These are phyloP conservation scores for Diutina neorugosa DNA, from an alignment of 1,139 yeast genomes.

Conservation along the genomic window DNA sequence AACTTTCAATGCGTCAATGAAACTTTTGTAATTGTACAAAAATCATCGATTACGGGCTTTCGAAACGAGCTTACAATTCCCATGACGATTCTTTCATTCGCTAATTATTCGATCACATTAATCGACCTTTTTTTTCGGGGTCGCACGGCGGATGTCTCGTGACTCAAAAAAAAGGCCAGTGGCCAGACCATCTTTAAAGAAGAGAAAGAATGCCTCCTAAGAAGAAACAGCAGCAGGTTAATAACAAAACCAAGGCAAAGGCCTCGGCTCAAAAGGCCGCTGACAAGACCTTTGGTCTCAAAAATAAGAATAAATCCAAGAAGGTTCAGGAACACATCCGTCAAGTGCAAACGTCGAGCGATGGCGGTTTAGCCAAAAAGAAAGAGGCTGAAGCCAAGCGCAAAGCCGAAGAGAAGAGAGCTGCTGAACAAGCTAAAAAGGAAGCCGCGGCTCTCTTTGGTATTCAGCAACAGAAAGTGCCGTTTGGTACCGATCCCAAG, in stretches of 20 bases:
- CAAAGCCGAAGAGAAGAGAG: slow-evolving; percentile 77
- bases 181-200: not conserved
- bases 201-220: slow-evolving; percentile 40
- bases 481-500: slow-evolving; percentile 97
- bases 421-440: slow-evolving; percentile 77
- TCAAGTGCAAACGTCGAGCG: slow-evolving; percentile 58
- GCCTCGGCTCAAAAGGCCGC: slow-evolving; percentile 43
- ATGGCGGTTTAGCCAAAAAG: slow-evolving; percentile 52
- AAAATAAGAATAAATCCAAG: slow-evolving; percentile 85
- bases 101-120: too few species aligned
- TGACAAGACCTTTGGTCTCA: slow-evolving; percentile 91
- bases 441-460: slow-evolving; percentile 78
- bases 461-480: slow-evolving; percentile 72
- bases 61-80: too few species aligned
- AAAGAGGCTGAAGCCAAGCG: slow-evolving; percentile 69
- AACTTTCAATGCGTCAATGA: too few species aligned
- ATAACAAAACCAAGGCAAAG: slow-evolving; percentile 58
- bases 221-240: slow-evolving; percentile 46
- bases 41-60: too few species aligned
- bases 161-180: not conserved
- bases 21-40: too few species aligned
- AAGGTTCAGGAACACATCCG: slow-evolving; percentile 79
- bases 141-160: not conserved
- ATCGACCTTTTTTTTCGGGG: not conserved
- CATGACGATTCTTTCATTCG: too few species aligned